phyloP scores from a whole-genome alignment of 768 basidiomycete species.

The Neoboletus subvelutipes region DNA sequence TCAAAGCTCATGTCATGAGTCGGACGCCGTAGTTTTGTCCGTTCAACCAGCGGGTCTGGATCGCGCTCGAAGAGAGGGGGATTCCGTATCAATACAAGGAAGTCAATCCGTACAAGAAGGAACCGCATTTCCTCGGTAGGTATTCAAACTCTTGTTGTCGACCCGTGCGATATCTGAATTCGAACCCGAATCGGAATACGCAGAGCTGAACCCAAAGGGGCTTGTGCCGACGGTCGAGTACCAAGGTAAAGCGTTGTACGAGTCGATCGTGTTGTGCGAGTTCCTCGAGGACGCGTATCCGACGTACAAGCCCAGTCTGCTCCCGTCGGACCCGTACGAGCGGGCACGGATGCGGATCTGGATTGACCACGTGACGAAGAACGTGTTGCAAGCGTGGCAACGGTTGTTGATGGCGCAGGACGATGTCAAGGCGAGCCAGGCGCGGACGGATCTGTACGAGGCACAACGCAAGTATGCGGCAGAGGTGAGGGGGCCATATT shows the following conservation, averaged over 20 bases:
- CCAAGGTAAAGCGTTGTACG: conserved; percentile 54
- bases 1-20: not conserved
- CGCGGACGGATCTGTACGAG: conserved; percentile 38
- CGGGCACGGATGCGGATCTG: conserved; percentile 55
- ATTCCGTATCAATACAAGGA: conserved; percentile 70
- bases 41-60: conserved; percentile 62
- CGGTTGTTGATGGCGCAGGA: conserved; percentile 45
- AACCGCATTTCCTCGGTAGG: conserved; percentile 50
- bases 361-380: conserved; percentile 56
- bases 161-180: no score
- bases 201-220: conserved; percentile 66
- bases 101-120: conserved; percentile 71
- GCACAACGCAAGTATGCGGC: conserved; percentile 37
- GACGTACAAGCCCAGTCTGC: conserved; percentile 42
- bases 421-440: conserved; percentile 35
- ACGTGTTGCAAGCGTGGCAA: conserved; percentile 50
- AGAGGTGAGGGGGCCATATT: conserved; percentile 51
- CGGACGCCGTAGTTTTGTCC: conserved; percentile 51
- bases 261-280: conserved; percentile 62
- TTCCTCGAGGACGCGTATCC: conserved; percentile 63
- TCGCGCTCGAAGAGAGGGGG: conserved; percentile 61
- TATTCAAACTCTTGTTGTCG: no score
- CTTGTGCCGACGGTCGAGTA: conserved; percentile 63
- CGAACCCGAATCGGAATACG: no score
- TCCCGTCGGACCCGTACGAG: conserved; percentile 50